These are phyloP conservation scores for Aspergillus vadensis DNA, from an alignment of 2,329 filamentous ascomycete species.

Conservation along the genomic window DNA sequence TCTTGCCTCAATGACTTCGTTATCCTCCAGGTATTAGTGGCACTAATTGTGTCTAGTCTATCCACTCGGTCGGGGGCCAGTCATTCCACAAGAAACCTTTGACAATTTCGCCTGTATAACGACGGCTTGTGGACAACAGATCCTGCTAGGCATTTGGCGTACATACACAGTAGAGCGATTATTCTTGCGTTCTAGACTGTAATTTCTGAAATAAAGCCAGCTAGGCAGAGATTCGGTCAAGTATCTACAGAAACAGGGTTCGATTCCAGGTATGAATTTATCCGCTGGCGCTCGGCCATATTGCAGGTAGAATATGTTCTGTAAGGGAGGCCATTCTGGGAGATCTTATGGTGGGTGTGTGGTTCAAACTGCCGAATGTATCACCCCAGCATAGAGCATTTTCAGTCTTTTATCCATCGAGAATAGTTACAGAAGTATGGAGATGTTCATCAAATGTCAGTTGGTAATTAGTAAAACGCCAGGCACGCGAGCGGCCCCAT, in stretches of 20 bases:
- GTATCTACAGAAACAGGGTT: neutral
- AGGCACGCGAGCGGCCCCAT: conserved; percentile 19
- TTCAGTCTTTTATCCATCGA: too few relatives aligned
- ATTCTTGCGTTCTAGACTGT: neutral
- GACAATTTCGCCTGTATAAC: too few relatives aligned
- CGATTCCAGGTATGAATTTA: neutral
- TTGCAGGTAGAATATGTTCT: neutral
- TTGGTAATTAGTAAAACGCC: neutral
- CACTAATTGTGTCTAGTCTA: neutral
- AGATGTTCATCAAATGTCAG: too few relatives aligned
- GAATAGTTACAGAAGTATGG: too few relatives aligned
- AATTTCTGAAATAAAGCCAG: neutral
- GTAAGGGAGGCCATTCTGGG: neutral
- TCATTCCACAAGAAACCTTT: too few relatives aligned
- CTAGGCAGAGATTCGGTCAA: neutral
- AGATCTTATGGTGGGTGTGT: too few relatives aligned
- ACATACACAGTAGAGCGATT: too few relatives aligned
- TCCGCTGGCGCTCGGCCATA: neutral
- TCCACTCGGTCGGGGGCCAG: too few relatives aligned
- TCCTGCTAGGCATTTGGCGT: too few relatives aligned
- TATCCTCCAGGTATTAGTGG: neutral
- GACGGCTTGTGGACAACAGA: too few relatives aligned
- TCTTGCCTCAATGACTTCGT: neutral
- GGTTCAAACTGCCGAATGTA: too few relatives aligned
- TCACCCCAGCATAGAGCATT: too few relatives aligned